Evolutionary conservation across 805 yeast genomes (phyloP), one percentile per base, ranked within the genome.

Genomic region (Tetrapisispora namnaoensis): DNA sequence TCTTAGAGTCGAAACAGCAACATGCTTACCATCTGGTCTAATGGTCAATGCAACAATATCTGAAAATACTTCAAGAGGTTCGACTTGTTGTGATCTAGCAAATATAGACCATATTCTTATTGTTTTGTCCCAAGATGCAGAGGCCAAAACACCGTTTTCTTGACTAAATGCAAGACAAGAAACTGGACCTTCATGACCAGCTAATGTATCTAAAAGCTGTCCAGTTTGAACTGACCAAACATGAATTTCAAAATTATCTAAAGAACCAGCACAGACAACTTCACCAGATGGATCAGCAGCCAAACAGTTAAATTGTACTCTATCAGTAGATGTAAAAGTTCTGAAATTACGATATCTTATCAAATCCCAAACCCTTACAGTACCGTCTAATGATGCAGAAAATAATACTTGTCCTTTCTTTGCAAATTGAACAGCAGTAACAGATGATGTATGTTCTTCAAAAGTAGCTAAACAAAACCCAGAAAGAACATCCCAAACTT

Each of bases 221-320:
- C 95, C 83, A 0, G 97, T 90, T 70, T 93, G 98, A 1, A 93
- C 97, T 6, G 96, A 87, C 99, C 99, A 93, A 34, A 93, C 88
- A 61, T 86, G 90, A 51, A 93, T 86, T 50, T 86, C 95, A 67
- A 82, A 93, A 53, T 83, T 84, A 61, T 90, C 96, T 40, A 82
- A 73, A 3, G 96, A 86, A 1, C 96, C 96, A 3, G 97, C 99
- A 60, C 93, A 89, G 2, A 93, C 93, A 46, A 93, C 82, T 67
- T 93, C 99, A 32, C 98, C 99, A 60, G 95, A 84, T 28, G 98
- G 96, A 66, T 93, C 99, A 40, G 89, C 95, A 0, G 98, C 98
- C 51, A 93, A 69, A 47, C 88, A 79, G 46, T 81, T 82, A 67
- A 91, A 93, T 62, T 89, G 96, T 27, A 90, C 72, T 58, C 98